Evolutionary conservation across 1,139 yeast genomes (phyloP).

Genomic region (Magnusiomyces suaveolens): DNA sequence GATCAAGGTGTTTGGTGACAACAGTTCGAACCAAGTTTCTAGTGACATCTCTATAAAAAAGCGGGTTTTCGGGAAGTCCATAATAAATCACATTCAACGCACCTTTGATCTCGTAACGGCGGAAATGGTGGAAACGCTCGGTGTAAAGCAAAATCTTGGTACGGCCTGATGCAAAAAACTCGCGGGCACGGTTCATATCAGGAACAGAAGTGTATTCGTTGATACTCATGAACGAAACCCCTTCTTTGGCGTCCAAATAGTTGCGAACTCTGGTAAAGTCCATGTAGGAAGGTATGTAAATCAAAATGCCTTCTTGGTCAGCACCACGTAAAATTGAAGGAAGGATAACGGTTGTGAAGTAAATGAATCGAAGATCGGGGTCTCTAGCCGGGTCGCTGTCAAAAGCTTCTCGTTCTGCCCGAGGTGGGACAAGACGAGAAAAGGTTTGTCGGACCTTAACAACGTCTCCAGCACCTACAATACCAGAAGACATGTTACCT

Average conservation of each 20-base stretch:
- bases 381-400: conserved; percentile 39
- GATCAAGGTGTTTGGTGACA: conserved; percentile 31
- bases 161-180: conserved; percentile 54
- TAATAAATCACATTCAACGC: conserved; percentile 75
- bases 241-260: conserved; percentile 49
- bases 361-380: conserved; percentile 72
- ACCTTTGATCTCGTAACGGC: conserved; percentile 79
- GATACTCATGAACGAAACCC: conserved; percentile 39
- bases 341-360: conserved; percentile 60
- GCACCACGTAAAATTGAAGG: conserved; percentile 57
- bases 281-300: conserved; percentile 77
- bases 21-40: conserved; percentile 37
- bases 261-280: conserved; percentile 76
- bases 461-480: neutral
- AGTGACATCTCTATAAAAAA: conserved; percentile 71
- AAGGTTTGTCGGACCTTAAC: conserved; percentile 63
- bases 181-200: conserved; percentile 61
- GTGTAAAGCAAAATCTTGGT: conserved; percentile 71
- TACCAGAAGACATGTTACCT: conserved; percentile 33
- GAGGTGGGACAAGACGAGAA: conserved; percentile 33
- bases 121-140: conserved; percentile 86
- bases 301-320: conserved; percentile 60
- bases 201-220: conserved; percentile 77
- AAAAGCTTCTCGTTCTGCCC: neutral
- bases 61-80: conserved; percentile 76